These are phyloP conservation scores for Penicillium salamii DNA, from an alignment of 495 filamentous ascomycete species.

Conservation along the genomic window DNA sequence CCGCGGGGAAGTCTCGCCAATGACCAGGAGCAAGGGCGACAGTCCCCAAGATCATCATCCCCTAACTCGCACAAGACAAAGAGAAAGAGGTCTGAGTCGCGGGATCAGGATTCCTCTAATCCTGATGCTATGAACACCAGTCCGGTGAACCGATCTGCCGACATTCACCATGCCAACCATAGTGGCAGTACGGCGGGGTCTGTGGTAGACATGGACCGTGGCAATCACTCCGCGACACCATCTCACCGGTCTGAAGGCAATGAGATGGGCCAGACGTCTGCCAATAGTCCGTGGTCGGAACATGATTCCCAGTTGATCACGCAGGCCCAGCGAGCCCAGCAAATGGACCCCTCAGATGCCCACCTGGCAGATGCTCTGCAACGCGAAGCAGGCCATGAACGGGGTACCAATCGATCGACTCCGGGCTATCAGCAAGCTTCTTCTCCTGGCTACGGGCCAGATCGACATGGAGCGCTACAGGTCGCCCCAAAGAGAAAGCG, in stretches of 20 bases:
- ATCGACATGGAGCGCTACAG: constrained; percentile 47
- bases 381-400: constrained; percentile 45
- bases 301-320: constrained; percentile 41
- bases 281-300: constrained; percentile 38
- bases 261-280: constrained; percentile 28
- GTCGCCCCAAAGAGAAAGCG: constrained; percentile 79
- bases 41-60: constrained; percentile 27
- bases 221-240: constrained; percentile 21
- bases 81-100: constrained; percentile 42
- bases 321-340: constrained; percentile 44
- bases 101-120: constrained; percentile 23
- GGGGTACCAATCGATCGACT: constrained; percentile 26
- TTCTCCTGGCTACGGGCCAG: constrained; percentile 36
- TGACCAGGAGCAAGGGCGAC: constrained; percentile 20
- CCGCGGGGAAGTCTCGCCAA: constrained; percentile 3
- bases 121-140: constrained; percentile 5
- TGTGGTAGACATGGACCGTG: constrained; percentile 24
- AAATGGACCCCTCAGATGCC: constrained; percentile 50
- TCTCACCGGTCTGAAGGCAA: constrained; percentile 30
- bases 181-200: constrained; percentile 21
- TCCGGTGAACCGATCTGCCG: constrained; percentile 12
- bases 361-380: constrained; percentile 51
- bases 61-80: constrained; percentile 30
- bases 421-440: constrained; percentile 33
- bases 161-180: constrained; percentile 9